Evolutionary conservation across 2,329 filamentous ascomycete species (phyloP), one percentile per base, ranked within the genome.

Genomic region (Zasmidium angulare): DNA sequence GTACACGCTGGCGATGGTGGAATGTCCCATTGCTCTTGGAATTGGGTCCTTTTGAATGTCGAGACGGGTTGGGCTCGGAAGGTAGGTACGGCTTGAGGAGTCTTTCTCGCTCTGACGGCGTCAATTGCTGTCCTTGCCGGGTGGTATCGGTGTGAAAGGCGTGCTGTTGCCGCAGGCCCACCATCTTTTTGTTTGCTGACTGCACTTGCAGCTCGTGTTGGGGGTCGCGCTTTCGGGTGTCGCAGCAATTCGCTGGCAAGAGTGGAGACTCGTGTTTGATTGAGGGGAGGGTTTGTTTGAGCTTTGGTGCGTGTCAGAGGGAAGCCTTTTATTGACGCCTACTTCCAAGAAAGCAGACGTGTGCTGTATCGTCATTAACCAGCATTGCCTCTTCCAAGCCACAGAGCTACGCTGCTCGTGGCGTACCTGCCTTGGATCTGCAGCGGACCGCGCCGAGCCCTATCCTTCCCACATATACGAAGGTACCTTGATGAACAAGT

Each of bases 1-100:
- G 69, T 12, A 72, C 55, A 19, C 70, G 67, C 29, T 63, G 66
- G 23, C 65, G 66, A 55, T 68, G 69, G 53, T 63, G 60, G 53
- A 68, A 66, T 21, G 51, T 50, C 50, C 61, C 53, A 50, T 58
- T 47, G 43, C 60, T 62, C 20, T 53, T 46, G n/a, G 58, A 1
- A 10, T 26, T 50, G 20, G 43, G n/a, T n/a, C n/a, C 24, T 36
- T 29, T 51, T 46, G 43, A 19, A 43, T 23, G 29, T 23, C 11
- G 21, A 22, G 22, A 29, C 19, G 31, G 31, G 46, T 58, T 63
- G 12, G 62, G 58, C 31, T 63, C 51, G 24, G 62, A 58, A 55
- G 72, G 72, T 9, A 75, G 71, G 59, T 74, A 75, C 48, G 70
- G 70, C 59, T 67, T 67, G 12, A 74, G 59, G 12, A 75, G 52